These are phyloP conservation scores for Gymnopilus dilepis DNA, from an alignment of 768 basidiomycete species.

Conservation along the genomic window DNA sequence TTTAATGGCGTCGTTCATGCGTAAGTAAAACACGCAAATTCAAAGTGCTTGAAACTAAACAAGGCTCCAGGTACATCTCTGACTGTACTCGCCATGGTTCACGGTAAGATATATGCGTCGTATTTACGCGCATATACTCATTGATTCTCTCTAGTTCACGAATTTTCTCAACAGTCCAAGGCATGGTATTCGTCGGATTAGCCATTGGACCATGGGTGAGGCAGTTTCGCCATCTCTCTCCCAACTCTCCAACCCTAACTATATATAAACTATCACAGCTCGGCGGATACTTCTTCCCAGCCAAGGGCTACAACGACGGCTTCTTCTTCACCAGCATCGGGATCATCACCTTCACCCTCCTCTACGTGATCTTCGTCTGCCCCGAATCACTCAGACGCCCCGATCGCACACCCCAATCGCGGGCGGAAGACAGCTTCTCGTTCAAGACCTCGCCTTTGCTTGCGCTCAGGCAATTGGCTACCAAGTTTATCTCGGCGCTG, in stretches of 20 bases:
- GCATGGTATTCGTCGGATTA: constrained; percentile 78
- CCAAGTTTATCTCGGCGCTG: constrained; percentile 47
- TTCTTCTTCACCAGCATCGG: constrained; percentile 51
- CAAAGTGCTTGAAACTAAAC: constrained; percentile 12
- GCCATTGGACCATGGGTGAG: constrained; percentile 80
- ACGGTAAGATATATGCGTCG: constrained; percentile 32
- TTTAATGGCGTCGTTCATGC: constrained; percentile 72
- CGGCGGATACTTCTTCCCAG: constrained; percentile 58
- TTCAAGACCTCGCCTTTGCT: constrained; percentile 38
- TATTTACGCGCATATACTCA: not conserved
- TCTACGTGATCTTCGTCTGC: constrained; percentile 50
- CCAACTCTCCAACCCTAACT: not conserved
- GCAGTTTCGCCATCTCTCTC: not conserved
- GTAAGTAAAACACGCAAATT: constrained; percentile 51
- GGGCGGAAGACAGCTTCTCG: constrained; percentile 26
- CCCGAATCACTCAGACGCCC: constrained; percentile 56
- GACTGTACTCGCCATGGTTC: constrained; percentile 60
- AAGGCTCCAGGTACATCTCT: constrained; percentile 49
- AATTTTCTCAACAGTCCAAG: constrained; percentile 70
- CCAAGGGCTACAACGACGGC: constrained; percentile 60
- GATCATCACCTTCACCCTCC: constrained; percentile 40
- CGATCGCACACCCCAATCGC: constrained; percentile 21
- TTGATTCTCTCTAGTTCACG: constrained; percentile 39
- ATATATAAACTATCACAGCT: constrained; percentile 38
- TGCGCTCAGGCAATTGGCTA: constrained; percentile 29